phyloP scores from a whole-genome alignment of 1,284 basidiomycete genomes.

The Neonothopanus nambi region DNA sequence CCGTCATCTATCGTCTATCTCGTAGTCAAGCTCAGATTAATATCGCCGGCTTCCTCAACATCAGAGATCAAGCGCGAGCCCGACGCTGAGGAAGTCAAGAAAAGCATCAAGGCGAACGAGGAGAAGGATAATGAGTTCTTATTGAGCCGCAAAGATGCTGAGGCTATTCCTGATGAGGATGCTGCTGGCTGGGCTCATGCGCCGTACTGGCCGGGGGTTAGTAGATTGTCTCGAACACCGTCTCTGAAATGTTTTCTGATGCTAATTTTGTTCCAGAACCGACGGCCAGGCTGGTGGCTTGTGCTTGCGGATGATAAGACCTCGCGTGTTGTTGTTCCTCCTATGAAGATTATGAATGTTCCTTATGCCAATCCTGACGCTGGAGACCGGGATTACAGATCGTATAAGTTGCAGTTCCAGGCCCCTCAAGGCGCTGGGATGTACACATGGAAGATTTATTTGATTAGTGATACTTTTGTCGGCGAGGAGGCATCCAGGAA shows the following conservation, averaged over 20 bases:
- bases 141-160: constrained; percentile 58
- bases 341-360: constrained; percentile 81
- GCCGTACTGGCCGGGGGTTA: constrained; percentile 86
- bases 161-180: constrained; percentile 47
- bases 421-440: constrained; percentile 84
- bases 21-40: constrained; percentile 78
- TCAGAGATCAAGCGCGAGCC: constrained; percentile 31
- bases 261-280: constrained; percentile 47
- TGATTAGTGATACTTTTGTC: constrained; percentile 87
- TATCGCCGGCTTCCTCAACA: constrained; percentile 42
- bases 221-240: constrained; percentile 28
- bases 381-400: constrained; percentile 68
- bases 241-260: background rate
- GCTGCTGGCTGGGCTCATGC: constrained; percentile 78
- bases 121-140: constrained; percentile 73
- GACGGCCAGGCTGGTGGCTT: constrained; percentile 90
- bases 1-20: constrained; percentile 91
- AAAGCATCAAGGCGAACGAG: constrained; percentile 52
- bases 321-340: constrained; percentile 89
- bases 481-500: constrained; percentile 79
- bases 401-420: constrained; percentile 93
- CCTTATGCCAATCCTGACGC: constrained; percentile 62
- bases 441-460: constrained; percentile 88
- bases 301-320: constrained; percentile 91
- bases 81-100: constrained; percentile 44